Evolutionary conservation across 495 filamentous ascomycete species (phyloP).

Genomic region (Penicillium coffeae): DNA sequence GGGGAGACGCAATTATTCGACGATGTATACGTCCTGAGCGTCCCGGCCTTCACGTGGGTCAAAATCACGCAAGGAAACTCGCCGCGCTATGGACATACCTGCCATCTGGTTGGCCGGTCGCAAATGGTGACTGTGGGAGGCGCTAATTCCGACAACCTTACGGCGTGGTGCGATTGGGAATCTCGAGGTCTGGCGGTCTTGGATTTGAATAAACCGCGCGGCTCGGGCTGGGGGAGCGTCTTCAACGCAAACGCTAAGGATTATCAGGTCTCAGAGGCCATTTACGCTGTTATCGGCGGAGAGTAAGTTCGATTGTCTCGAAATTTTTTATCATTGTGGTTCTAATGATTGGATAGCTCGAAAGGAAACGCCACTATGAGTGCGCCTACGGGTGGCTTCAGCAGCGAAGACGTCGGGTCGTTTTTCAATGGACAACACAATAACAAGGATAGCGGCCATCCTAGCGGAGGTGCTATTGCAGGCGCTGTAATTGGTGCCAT

Average conservation of each 20-base stretch:
- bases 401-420: neutral
- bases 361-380: neutral
- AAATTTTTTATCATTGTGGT: too few relatives aligned
- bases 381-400: neutral
- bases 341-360: neutral
- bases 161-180: neutral
- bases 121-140: neutral
- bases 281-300: neutral
- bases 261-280: neutral
- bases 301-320: neutral
- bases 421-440: neutral
- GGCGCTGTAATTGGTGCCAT: neutral
- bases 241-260: neutral
- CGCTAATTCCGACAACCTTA: neutral
- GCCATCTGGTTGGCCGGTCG: neutral
- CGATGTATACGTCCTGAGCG: neutral
- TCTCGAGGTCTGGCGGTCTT: neutral
- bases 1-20: neutral
- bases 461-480: neutral
- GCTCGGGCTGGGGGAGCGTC: neutral
- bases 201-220: neutral
- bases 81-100: neutral
- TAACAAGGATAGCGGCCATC: neutral
- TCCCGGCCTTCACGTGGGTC: neutral
- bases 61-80: neutral